Evolutionary conservation across 306 rosid genomes (phyloP).

Genomic region (Corylus heterophylla): DNA sequence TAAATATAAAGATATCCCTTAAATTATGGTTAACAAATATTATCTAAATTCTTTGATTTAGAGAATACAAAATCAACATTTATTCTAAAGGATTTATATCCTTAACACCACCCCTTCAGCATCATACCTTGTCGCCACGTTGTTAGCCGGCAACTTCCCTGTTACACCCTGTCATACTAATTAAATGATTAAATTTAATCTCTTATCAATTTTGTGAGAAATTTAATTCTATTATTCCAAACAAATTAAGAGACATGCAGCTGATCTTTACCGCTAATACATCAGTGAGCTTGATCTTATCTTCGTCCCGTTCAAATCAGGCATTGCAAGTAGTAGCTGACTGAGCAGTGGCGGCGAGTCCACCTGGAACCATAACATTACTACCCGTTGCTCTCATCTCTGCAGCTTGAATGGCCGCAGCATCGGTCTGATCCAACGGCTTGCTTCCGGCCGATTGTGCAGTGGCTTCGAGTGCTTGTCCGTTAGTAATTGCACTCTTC

Average conservation of each 20-base stretch:
- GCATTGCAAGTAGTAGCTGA: conserved; percentile 60
- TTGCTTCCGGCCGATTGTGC: conserved; percentile 46
- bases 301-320: conserved; percentile 20
- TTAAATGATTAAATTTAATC: no score
- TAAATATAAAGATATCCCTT: no score
- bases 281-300: conserved; percentile 60
- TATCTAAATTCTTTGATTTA: no score
- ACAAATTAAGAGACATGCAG: background rate
- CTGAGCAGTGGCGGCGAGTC: conserved; percentile 57
- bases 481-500: conserved; percentile 52
- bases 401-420: conserved; percentile 69
- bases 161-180: conserved; percentile 39
- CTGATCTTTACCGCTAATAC: conserved; percentile 31
- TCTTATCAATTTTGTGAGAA: no score
- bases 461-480: conserved; percentile 76
- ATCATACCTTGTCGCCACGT: conserved; percentile 52
- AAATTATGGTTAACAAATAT: no score
- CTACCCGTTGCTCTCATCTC: conserved; percentile 64
- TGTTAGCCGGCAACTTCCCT: conserved; percentile 46
- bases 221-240: no score
- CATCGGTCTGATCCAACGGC: conserved; percentile 62
- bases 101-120: conserved; percentile 48
- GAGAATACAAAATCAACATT: no score
- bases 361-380: conserved; percentile 45
- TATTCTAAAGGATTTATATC: no score